Evolutionary conservation across 192 early-diverging fungal genomes (phyloP), one percentile per base, ranked within the genome.

Genomic region (Backusella mclennaniae): DNA sequence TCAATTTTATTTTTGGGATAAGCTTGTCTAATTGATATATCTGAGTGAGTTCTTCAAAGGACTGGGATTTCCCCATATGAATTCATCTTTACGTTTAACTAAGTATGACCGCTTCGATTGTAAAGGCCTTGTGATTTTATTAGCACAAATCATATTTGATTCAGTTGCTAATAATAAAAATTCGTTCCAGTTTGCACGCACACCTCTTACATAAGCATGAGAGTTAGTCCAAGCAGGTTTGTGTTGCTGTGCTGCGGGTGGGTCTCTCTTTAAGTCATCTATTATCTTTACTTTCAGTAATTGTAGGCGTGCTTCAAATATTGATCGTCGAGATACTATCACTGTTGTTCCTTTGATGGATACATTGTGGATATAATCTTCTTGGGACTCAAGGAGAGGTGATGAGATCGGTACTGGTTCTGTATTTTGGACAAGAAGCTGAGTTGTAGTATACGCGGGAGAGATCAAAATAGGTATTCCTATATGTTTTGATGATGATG

Each of bases 141-240:
- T 76, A 11, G 83, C 70, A 8, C 86, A 79, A 66, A 87, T 85
- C 86, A 87, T 85, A 56, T 84, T 85, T 49, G 85, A 56, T 67
- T 85, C 86, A 31, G 81, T 73, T 41, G 81, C 83, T 41, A 87
- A 79, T 71, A 83, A 84, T 11, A 84, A 77, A 26, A 85, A 71
- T 71, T 87, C 82, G 69, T 78, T 80, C 0, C 84, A 44, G 75
- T 87, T 87, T 44, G 81, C 77, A 69, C 67, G 35, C 17, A 36
- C 15, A 17, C 67, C 36, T 38, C 67, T 69, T 19, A 69, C 35
- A n/a, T 69, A 69, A 21, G 67, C 21, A 38, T 69, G 67, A 38
- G 67, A 69, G 17, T 41, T 8, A n/a, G 67, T 38, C 67, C 67
- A 69, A 35, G 67, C 67, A 38, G 67, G 67, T 69, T 36, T 69